phyloP scores from a whole-genome alignment of 257 asterid genomes.

The Orobanche coerulescens region DNA sequence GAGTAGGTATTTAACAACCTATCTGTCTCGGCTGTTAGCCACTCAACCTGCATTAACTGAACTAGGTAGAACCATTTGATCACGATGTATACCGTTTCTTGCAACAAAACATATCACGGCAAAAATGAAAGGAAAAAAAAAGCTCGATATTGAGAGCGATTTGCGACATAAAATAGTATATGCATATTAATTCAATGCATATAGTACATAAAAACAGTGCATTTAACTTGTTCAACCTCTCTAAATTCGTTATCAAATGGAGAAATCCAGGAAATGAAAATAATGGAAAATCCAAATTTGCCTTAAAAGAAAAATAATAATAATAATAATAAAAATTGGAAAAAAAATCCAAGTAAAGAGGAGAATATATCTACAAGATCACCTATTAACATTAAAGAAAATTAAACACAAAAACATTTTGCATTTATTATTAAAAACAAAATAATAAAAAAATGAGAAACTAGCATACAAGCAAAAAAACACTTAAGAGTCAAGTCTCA shows the following conservation, averaged over 20 bases:
- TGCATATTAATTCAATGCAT: no score
- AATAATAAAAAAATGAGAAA: neutral
- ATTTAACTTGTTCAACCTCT: neutral
- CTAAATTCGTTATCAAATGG: neutral
- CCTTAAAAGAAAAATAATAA: no score
- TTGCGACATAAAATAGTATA: neutral
- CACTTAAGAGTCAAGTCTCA: neutral
- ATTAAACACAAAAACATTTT: neutral
- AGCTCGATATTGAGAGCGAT: no score
- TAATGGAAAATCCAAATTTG: no score
- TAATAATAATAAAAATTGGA: no score
- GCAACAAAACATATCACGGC: neutral
- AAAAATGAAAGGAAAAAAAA: no score
- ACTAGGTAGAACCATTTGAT: neutral
- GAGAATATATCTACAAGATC: neutral
- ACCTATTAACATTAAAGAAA: neutral
- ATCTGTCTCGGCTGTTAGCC: neutral
- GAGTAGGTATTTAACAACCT: no score
- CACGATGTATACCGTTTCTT: neutral
- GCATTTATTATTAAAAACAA: neutral
- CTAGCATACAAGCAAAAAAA: neutral
- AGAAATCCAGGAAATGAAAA: neutral
- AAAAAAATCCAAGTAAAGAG: neutral
- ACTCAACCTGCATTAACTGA: conserved; percentile 5
- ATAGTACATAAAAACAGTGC: neutral